Base-by-base conservation (phyloP, 2,329 filamentous ascomycete species). In the Stemphylium vesicarium region DNA sequence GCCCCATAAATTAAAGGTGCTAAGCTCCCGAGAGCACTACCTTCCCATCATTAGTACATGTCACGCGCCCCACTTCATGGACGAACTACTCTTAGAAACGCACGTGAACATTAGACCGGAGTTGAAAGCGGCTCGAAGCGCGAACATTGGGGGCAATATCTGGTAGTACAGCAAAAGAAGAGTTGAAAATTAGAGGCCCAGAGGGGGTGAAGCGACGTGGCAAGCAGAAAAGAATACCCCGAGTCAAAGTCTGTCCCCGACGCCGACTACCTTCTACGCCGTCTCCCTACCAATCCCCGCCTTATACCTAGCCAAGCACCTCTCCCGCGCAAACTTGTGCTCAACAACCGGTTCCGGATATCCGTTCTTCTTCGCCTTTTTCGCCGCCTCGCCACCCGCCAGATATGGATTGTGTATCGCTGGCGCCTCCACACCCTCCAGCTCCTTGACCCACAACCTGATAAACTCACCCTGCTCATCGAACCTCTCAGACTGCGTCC, bases 401-500 rank as follows among this genome's bases (percentile, higher is more conserved):
- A 79, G 84, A 72, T 93, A 94, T 0, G 92, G 92, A 61, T 93
- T 91, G 72, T 96, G 92, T 4, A 96, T 85, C 8, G 87, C 89
- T 59, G 86, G 88, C 0, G 85, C 87, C 64, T 84, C 71, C 2
- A 94, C 75, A 0, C 75, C 82, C 22, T 77, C 80, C 56, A 96
- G 77, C 76, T 96, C 92, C 0, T 87, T 87, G 8, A 96, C 81
- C 92, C 92, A 96, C 55, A 85, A 85, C 33, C 89, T 82, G 51
- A 96, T 96, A 71, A 94, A 96, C 13, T 86, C 85, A 0, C 92
- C 93, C 0, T 88, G 80, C 0, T 83, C 79, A 70, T 96, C 92
- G 65, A 96, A 96, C 75, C 89, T 93, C 80, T 95, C 90, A 64
- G 89, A 91, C 78, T 96, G 92, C 15, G 91, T 77, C 39, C 92